phyloP scores from a whole-genome alignment of 352 stramenopile genomes.

The Globisporangium radiosum region DNA sequence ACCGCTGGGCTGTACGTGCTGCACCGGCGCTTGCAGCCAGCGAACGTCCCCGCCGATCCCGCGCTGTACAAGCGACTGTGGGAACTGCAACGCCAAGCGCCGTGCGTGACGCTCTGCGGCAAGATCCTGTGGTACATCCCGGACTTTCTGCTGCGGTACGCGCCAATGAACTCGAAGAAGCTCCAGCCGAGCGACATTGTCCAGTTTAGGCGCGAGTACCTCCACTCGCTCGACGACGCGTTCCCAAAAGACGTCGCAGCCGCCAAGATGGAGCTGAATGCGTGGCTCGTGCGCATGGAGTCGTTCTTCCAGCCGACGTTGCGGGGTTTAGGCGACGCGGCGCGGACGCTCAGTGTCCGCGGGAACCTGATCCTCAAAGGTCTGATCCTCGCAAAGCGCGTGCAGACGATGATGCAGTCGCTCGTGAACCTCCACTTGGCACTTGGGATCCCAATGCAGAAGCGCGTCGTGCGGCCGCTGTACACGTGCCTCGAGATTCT shows the following conservation, averaged over 20 bases:
- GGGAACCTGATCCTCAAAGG: slow-evolving; percentile 90
- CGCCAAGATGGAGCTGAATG: slow-evolving; percentile 75
- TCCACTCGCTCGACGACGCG: slow-evolving; percentile 72
- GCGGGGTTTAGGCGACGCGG: slow-evolving; percentile 57
- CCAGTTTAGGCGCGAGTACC: slow-evolving; percentile 73
- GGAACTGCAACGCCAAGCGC: slow-evolving; percentile 77
- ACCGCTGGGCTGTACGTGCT: slow-evolving; percentile 89
- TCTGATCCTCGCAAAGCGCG: slow-evolving; percentile 82
- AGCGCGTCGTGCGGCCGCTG: slow-evolving; percentile 74
- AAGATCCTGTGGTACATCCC: slow-evolving; percentile 84
- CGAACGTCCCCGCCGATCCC: slow-evolving; percentile 79
- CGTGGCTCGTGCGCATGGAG: slow-evolving; percentile 84
- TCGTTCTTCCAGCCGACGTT: slow-evolving; percentile 84
- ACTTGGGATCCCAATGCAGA: slow-evolving; percentile 82
- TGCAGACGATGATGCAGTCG: slow-evolving; percentile 88
- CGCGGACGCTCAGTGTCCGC: slow-evolving; percentile 74
- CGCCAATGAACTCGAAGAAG: slow-evolving; percentile 81
- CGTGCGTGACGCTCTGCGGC: slow-evolving; percentile 76
- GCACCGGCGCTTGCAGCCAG: slow-evolving; percentile 72
- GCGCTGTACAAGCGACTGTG: slow-evolving; percentile 90
- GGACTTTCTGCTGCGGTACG: slow-evolving; percentile 83
- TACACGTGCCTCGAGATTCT: slow-evolving; percentile 88
- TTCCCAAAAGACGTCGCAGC: slow-evolving; percentile 74
- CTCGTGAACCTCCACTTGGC: slow-evolving; percentile 86
- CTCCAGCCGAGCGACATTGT: slow-evolving; percentile 66